Base-by-base conservation (phyloP, 495 filamentous ascomycete genomes). In the Amphirosellinia nigrospora region DNA sequence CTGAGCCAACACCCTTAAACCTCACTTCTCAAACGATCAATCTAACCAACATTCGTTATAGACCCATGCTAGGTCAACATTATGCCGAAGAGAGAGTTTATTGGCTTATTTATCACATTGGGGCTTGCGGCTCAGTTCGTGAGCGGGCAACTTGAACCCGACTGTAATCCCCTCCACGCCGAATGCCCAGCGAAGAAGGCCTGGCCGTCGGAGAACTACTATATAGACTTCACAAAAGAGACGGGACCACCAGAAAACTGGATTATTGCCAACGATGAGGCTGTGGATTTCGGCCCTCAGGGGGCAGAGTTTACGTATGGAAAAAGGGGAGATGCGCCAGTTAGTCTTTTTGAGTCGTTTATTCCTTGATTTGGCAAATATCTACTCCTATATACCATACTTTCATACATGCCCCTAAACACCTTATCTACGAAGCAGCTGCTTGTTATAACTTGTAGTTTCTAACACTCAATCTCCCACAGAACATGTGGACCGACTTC, bases 271-370 rank as follows among this genome's bases (percentile, higher is more conserved):
- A 72, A 70, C 45, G 5, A 64, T 61, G 69, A 74, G 63, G 70
- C 88, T 64, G 81, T 74, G 69, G 86, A 85, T 65, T 86, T 81
- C 55, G 78, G 78, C 58, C 72, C 85, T 46, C 69, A 86, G 26
- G 94, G 94, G 39, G 93, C 88, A 61, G 85, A 85, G 21, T 95
- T 96, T 80, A 90, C 89, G 21, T 90, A 97, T 68, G 81, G 85
- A 61, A 87, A 92, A 74, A 82, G 88, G 66, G 91, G 88, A 4
- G 90, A 98, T 75, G 88, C 92, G 1, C 94, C 94, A n/a, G n/a
- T n/a, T n/a, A n/a, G n/a, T n/a, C n/a, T n/a, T n/a, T n/a, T n/a
- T n/a, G n/a, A n/a, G n/a, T n/a, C n/a, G n/a, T n/a, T n/a, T n/a
- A n/a, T n/a, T n/a, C n/a, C n/a, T n/a, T n/a, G n/a, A n/a, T n/a